Percentiles rank a stretch among this genome's conserved stretches.
phyloP scores from a whole-genome alignment of 495 filamentous ascomycete genomes.

The Chaetomium fimeti region DNA sequence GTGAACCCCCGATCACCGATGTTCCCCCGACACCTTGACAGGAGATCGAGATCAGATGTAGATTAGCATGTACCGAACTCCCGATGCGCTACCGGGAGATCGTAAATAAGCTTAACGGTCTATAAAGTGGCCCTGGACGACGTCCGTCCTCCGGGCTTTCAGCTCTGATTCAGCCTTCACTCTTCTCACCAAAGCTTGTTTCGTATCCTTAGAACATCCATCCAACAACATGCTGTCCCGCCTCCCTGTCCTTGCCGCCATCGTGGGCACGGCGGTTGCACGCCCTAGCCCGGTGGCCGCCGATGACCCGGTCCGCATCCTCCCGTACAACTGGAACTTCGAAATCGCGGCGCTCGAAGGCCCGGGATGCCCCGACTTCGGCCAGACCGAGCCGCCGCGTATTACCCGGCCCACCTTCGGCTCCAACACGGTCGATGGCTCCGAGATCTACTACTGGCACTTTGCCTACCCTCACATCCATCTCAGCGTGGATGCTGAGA shows the following conservation, averaged over 20 bases:
- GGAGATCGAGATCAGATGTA: neutral
- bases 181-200: no score
- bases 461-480: slow-evolving; percentile 10
- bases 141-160: neutral
- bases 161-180: neutral
- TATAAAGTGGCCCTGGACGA: neutral
- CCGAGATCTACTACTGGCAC: slow-evolving; percentile 15
- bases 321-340: neutral
- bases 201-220: neutral
- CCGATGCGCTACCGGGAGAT: neutral
- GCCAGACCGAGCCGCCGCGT: neutral
- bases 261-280: neutral
- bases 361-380: slow-evolving; percentile 8
- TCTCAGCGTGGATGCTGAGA: neutral
- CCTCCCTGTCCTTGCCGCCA: neutral
- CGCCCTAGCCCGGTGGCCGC: neutral
- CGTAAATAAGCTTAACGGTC: neutral
- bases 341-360: neutral
- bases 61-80: neutral
- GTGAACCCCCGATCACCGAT: neutral
- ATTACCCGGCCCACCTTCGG: slow-evolving; percentile 1
- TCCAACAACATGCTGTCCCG: neutral
- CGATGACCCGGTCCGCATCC: neutral
- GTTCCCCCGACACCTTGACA: neutral
- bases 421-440: slow-evolving; percentile 8